Percentiles rank a stretch among this genome's conserved stretches.
Conservation (phyloP, 2,329 filamentous ascomycete species). For the Apiospora phragmitis region DNA sequence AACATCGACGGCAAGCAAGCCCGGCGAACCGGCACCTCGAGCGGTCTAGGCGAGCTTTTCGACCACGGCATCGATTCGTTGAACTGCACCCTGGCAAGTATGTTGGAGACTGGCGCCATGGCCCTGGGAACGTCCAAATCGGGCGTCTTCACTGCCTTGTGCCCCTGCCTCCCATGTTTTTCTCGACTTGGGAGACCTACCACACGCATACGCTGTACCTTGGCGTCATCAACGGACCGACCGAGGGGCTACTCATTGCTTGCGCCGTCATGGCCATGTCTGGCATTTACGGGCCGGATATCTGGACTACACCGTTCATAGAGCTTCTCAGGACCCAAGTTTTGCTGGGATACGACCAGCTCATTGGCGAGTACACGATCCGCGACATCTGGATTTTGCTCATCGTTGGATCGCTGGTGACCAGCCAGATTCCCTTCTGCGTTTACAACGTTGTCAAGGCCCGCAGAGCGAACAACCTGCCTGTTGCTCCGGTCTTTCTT, state of each 20-base stretch:
- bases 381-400: constrained; percentile 85
- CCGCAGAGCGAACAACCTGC: constrained; percentile 68
- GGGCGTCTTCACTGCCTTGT: constrained; percentile 87
- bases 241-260: constrained; percentile 89
- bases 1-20: constrained; percentile 99
- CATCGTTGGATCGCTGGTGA: constrained; percentile 64
- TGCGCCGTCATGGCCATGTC: constrained; percentile 83
- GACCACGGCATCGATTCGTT: constrained; percentile 98
- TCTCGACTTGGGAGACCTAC: constrained; percentile 99
- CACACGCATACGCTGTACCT: constrained; percentile 97
- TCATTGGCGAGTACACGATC: constrained; percentile 72
- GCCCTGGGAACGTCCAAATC: constrained; percentile 80
- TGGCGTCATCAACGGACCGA: constrained; percentile 95
- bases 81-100: constrained; percentile 91
- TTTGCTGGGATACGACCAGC: constrained; percentile 53
- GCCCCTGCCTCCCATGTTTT: constrained; percentile 97
- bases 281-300: constrained; percentile 82
- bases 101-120: constrained; percentile 92
- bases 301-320: constrained; percentile 79
- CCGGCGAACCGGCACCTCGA: constrained; percentile 89
- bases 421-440: constrained; percentile 84
- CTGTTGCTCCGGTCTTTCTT: constrained; percentile 79
- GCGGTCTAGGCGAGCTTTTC: constrained; percentile 92
- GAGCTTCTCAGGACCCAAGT: constrained; percentile 63
- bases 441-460: constrained; percentile 82